Percentiles rank a stretch among this genome's conserved stretches.
Conservation (phyloP, 306 rosid genomes). For the Sphenostylis stenocarpa region DNA sequence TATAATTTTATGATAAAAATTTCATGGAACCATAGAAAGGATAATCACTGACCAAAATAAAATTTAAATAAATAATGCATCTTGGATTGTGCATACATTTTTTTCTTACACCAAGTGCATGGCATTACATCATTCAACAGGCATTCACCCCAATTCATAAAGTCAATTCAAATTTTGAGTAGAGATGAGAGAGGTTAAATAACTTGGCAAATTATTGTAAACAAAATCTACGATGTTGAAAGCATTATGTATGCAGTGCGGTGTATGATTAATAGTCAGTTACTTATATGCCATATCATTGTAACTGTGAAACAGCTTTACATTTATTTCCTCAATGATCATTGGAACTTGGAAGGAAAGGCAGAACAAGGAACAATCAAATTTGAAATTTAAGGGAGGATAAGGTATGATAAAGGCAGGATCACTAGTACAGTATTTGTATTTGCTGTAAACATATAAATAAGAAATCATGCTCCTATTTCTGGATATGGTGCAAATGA, state of each 20-base stretch:
- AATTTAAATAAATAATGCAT: not conserved
- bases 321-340: not conserved
- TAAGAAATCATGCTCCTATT: no score
- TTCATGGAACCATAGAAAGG: not conserved
- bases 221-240: conserved; percentile 12
- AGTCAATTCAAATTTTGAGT: not conserved
- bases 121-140: not conserved
- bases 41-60: not conserved
- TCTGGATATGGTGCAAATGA: no score
- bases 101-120: not conserved
- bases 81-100: not conserved
- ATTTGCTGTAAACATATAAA: no score
- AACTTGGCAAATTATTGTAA: not conserved
- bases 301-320: not conserved
- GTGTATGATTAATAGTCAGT: not conserved
- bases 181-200: not conserved
- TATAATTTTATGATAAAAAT: not conserved
- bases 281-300: not conserved
- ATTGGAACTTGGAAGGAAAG: not conserved
- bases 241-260: not conserved
- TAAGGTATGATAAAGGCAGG: no score
- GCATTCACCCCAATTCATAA: conserved; percentile 11
- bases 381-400: no score
- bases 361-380: not conserved
- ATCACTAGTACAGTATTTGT: no score